These are phyloP conservation scores for Fusarium burgessii DNA, from an alignment of 2,329 filamentous ascomycete species.

Conservation along the genomic window DNA sequence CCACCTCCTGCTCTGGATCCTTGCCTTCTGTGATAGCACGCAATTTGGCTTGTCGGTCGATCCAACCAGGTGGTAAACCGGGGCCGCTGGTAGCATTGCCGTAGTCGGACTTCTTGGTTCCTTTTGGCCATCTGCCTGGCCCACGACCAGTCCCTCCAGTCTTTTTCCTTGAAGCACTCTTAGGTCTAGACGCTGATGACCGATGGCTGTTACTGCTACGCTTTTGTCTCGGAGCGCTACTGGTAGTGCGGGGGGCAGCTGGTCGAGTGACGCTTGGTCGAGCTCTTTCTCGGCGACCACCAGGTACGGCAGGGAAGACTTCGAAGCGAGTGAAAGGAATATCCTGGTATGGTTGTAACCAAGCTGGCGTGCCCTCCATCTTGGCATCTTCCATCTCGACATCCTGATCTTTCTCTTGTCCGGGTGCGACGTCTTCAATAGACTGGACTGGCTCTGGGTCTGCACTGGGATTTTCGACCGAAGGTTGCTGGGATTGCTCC, in stretches of 20 bases:
- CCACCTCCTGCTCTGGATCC: slow-evolving; percentile 23
- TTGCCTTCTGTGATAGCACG: slow-evolving; percentile 32
- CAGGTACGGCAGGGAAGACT: slow-evolving; percentile 76
- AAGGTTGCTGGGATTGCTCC: slow-evolving; percentile 18
- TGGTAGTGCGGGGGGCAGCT: slow-evolving; percentile 50
- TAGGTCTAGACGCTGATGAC: slow-evolving; percentile 52
- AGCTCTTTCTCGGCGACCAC: slow-evolving; percentile 61
- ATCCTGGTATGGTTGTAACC: slow-evolving; percentile 62
- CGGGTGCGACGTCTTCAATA: slow-evolving; percentile 46
- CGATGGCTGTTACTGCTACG: slow-evolving; percentile 51
- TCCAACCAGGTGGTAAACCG: slow-evolving; percentile 70
- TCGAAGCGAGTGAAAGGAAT: slow-evolving; percentile 81
- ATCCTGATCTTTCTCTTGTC: slow-evolving; percentile 52
- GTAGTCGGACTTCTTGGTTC: slow-evolving; percentile 76
- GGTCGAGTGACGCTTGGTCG: slow-evolving; percentile 58
- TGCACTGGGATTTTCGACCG: slow-evolving; percentile 40
- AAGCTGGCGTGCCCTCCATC: slow-evolving; percentile 51
- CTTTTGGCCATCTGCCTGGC: slow-evolving; percentile 75
- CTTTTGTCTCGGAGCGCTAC: slow-evolving; percentile 55
- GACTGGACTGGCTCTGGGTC: slow-evolving; percentile 47
- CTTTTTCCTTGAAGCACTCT: slow-evolving; percentile 59
- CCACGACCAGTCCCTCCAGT: slow-evolving; percentile 73
- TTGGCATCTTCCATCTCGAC: slow-evolving; percentile 46
- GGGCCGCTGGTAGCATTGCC: slow-evolving; percentile 75
- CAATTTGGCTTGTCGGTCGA: slow-evolving; percentile 47